Evolutionary conservation across 1,139 yeast species (phyloP), one percentile per base, ranked within the genome.

Genomic region (Candida neerlandica): DNA sequence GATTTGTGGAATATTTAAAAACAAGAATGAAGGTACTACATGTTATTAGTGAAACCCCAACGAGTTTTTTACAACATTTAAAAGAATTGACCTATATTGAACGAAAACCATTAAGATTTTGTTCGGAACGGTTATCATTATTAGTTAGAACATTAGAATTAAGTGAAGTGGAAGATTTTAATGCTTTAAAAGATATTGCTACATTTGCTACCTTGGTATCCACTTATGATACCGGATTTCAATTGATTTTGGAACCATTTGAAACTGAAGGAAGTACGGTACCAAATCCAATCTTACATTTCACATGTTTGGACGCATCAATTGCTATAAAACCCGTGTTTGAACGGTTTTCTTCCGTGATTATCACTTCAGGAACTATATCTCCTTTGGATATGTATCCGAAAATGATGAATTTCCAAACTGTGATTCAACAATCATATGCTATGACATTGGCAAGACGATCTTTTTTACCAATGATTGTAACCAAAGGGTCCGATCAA

Each of bases 341-440:
- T 74, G 98, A 94, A 46, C 78, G 94, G 54, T 94, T 94, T 63
- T 85, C 90, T n/a, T 87, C 97, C 0, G 96, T 94, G 12, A 87
- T 94, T 53, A 94, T 94, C 54, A 94, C 99, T 0, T 89, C 97
- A 1, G 99, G 99, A 59, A 94, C 99, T 12, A 92, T 94, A 43
- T 94, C 99, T 0, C 99, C 99, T 0, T 80, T 94, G 66, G 99
- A 95, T 63, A 94, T 94, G 99, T 94, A 94, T 64, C 99, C 99
- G 5, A 86, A 90, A 61, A 94, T 94, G 99, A 76, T 94, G 55
- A 88, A 92, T 63, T 94, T 95, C 67, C 92, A 90, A 51, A 94
- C 99, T 0, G 97, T 92, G 4, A 80, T 95, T 43, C 97, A 92
- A 66, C 96, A 91, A 63, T 91, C 98, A 0, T 94, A 92, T 64